phyloP scores from a whole-genome alignment of 345 rosid genomes.

The Aegle marmelos region DNA sequence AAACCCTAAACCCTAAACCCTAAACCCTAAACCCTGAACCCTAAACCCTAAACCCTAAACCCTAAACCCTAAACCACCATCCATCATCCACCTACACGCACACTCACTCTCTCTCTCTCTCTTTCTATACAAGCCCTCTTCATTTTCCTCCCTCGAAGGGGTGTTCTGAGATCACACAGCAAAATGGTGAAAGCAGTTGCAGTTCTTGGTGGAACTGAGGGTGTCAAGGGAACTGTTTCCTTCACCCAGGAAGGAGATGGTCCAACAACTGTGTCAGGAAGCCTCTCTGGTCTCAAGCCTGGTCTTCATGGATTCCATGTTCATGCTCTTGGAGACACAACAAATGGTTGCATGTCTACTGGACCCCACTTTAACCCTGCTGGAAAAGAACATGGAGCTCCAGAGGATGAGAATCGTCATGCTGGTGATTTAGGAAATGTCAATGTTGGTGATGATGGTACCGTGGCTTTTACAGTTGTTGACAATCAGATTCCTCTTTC shows the following conservation, averaged over 20 bases:
- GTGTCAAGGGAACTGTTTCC: slow-evolving; percentile 71
- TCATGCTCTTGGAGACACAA: slow-evolving; percentile 8
- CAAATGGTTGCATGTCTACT: slow-evolving; percentile 77
- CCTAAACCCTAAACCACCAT: too few species aligned
- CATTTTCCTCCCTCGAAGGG: slow-evolving; percentile 25
- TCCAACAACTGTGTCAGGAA: slow-evolving; percentile 77
- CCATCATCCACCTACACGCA: too few species aligned
- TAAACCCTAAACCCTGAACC: too few species aligned
- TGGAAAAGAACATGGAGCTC: slow-evolving; percentile 87
- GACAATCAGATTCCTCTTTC: slow-evolving; percentile 83
- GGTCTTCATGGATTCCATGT: slow-evolving; percentile 47
- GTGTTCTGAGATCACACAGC: slow-evolving; percentile 68
- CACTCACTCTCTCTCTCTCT: neutral
- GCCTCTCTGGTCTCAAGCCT: slow-evolving; percentile 80
- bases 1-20: too few species aligned
- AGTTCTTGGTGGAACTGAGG: slow-evolving; percentile 66
- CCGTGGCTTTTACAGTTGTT: slow-evolving; percentile 50
- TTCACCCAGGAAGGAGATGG: slow-evolving; percentile 84
- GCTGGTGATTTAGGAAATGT: slow-evolving; percentile 94
- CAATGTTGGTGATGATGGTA: slow-evolving; percentile 78
- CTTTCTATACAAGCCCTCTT: neutral
- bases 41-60: too few species aligned
- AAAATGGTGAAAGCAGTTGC: slow-evolving; percentile 88
- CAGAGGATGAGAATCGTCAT: slow-evolving; percentile 81
- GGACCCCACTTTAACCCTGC: slow-evolving; percentile 92